Percentiles rank a stretch among this genome's conserved stretches.
Conservation (phyloP, 176 grass and related monocot species). For the Bothriochloa decipiens region DNA sequence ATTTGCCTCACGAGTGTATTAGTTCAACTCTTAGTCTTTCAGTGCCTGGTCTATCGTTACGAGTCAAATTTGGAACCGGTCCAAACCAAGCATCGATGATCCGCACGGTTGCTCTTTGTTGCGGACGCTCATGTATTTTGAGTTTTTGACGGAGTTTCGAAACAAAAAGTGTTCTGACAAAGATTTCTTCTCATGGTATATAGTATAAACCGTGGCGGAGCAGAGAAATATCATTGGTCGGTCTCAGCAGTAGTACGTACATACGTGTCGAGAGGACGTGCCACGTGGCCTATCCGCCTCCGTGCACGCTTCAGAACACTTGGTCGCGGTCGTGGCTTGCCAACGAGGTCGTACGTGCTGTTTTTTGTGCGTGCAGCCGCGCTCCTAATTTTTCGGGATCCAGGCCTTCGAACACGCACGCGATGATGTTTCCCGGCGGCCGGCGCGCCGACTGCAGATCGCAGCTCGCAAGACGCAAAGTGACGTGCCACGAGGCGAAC, state of each 20-base stretch:
- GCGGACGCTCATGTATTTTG: background rate
- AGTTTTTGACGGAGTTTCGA: background rate
- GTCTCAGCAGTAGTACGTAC: background rate
- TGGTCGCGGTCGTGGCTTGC: too few relatives aligned
- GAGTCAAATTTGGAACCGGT: conserved; percentile 7
- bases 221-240: background rate
- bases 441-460: background rate
- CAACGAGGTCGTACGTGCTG: too few relatives aligned
- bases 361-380: too few relatives aligned
- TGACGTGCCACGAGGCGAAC: background rate
- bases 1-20: background rate
- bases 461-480: background rate
- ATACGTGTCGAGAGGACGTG: background rate
- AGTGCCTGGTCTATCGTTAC: background rate
- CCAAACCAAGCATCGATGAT: background rate
- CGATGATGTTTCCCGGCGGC: background rate
- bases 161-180: background rate
- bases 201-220: background rate
- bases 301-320: background rate
- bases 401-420: background rate
- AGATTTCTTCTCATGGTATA: too few relatives aligned
- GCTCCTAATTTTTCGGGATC: background rate
- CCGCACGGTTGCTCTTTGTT: background rate
- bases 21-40: background rate
- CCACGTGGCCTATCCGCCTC: background rate